Evolutionary conservation across 148 eudicot genomes (phyloP).

Genomic region (Limonium bicolor): DNA sequence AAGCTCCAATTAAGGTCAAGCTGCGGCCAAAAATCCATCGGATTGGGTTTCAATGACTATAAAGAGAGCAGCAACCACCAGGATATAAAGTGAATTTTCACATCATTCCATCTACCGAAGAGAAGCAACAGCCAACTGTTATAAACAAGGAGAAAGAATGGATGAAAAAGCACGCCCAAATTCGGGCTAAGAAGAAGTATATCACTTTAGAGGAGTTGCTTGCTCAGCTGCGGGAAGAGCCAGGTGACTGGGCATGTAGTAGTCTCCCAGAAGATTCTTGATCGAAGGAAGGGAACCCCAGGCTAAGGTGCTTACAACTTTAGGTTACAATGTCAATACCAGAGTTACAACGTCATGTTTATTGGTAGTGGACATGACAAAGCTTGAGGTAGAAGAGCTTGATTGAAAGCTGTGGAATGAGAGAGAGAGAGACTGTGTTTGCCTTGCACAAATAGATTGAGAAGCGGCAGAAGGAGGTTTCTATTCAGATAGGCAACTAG

Average conservation of each 20-base stretch:
- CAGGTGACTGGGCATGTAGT: slow-evolving; percentile 19
- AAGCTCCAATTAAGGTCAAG: slow-evolving; percentile 70
- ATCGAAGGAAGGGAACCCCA: slow-evolving; percentile 96
- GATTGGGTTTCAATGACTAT: slow-evolving; percentile 72
- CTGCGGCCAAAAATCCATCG: slow-evolving; percentile 68
- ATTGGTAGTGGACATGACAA: slow-evolving; percentile 55
- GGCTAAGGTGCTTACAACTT: slow-evolving; percentile 61
- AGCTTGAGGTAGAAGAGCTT: slow-evolving; percentile 55
- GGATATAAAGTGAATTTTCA: slow-evolving; percentile 5
- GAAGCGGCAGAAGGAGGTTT: slow-evolving; percentile 39
- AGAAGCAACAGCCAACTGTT: slow-evolving; percentile 18
- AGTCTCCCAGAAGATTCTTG: slow-evolving; percentile 61
- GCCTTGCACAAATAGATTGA: slow-evolving; percentile 74
- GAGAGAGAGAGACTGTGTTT: slow-evolving; percentile 59
- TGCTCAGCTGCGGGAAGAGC: slow-evolving; percentile 63
- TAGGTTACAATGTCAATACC: slow-evolving; percentile 79
- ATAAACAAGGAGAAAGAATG: slow-evolving; percentile 38
- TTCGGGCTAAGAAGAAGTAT: slow-evolving; percentile 29
- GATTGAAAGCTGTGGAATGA: slow-evolving; percentile 71
- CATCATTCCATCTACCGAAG: slow-evolving; percentile 31
- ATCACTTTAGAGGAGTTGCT: slow-evolving; percentile 72
- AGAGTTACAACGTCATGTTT: slow-evolving; percentile 66
- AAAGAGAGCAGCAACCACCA: slow-evolving; percentile 34
- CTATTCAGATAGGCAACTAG: slow-evolving; percentile 47
- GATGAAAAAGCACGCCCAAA: slow-evolving; percentile 42